Base-by-base conservation (phyloP, 208 protist genomes). In the Leishmania tropica region DNA sequence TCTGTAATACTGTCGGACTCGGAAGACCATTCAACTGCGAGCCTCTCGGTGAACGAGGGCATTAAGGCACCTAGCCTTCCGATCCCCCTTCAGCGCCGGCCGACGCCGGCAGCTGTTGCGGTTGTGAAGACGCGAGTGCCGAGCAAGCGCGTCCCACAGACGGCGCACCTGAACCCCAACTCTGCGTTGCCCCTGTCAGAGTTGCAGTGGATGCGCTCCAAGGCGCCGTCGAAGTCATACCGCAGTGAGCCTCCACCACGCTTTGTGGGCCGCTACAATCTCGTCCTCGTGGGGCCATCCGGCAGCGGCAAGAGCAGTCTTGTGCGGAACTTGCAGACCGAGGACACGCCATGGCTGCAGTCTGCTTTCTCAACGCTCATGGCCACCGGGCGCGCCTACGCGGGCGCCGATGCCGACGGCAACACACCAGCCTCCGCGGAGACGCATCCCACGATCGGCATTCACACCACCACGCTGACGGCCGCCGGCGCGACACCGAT, bases 211-310 rank as follows among this genome's bases (percentile, higher is more conserved):
- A 82, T 82, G 73, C 73, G 77, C 1, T 17, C 42, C 40, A 76
- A 8, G 53, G 45, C 51, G 1, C 28, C 48, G 53, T 56, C 70
- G 2, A 75, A 54, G 62, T 68, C 64, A 2, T 78, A 84, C 64
- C 79, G 76, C 76, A 87, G 79, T 40, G 81, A 87, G 28, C 70
- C 78, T 0, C 79, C 78, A 0, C 80, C 79, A 6, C 74, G 60
- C 5, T 88, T 93, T 60, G 77, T 92, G 0, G 89, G 89, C 31
- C 91, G 87, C 28, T 92, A 97, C 87, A 96, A 90, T n/a, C 83
- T 96, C 56, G 83, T 95, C 45, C 89, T 96, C 65, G 35, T 97
- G 0, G 94, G 94, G 1, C 76, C 87, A 0, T 80, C 85, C 4
- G 83, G 85, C 53, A 75, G 79, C 28, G 94, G 94, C 15, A 96